Conservation (phyloP, 495 filamentous ascomycete species). For the Hypoxylon subgilvum region DNA sequence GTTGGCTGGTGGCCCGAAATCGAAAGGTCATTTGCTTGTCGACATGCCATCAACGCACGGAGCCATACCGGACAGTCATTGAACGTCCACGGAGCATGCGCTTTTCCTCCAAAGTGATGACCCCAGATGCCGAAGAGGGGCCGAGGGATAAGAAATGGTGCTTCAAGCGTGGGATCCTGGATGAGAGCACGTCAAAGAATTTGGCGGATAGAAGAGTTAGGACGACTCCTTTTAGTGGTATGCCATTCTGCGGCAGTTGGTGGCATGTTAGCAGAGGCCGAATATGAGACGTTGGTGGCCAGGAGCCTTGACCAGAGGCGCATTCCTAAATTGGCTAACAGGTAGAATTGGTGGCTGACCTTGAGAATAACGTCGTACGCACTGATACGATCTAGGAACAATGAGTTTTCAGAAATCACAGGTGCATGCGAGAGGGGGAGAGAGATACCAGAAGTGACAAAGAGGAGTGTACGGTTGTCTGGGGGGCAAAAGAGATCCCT, state of each 20-base stretch:
- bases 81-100: conserved; percentile 67
- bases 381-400: neutral
- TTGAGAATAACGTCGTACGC: neutral
- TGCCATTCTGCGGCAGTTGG: conserved; percentile 66
- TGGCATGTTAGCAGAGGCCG: neutral
- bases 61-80: conserved; percentile 68
- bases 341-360: neutral
- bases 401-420: neutral
- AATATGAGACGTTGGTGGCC: neutral
- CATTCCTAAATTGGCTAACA: neutral
- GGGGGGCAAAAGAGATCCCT: neutral
- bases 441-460: neutral
- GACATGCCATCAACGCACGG: neutral
- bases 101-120: conserved; percentile 43
- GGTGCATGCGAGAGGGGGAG: neutral
- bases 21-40: too few species aligned
- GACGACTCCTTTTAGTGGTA: conserved; percentile 82
- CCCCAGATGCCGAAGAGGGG: neutral
- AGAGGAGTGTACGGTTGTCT: neutral
- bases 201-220: conserved; percentile 82
- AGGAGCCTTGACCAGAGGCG: neutral
- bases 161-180: conserved; percentile 68
- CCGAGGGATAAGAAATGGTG: conserved; percentile 69
- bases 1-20: neutral
- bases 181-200: conserved; percentile 80